phyloP scores from a whole-genome alignment of 2,329 filamentous ascomycete species.

The Phialemoniopsis sp. region DNA sequence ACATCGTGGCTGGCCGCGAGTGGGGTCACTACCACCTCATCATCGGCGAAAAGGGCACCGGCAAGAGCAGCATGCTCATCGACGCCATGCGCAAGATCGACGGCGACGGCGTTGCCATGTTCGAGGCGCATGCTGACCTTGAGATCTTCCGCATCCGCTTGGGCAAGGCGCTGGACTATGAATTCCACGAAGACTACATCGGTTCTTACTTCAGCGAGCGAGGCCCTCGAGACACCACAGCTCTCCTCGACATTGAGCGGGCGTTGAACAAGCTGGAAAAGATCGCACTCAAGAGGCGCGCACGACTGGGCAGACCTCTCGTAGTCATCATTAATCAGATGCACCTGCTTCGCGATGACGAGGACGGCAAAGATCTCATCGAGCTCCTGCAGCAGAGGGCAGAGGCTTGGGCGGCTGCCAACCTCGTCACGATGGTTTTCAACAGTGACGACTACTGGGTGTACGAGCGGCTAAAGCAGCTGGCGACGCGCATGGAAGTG shows the following conservation, averaged over 20 bases:
- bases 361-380: conserved; percentile 87
- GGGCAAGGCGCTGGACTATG: conserved; percentile 91
- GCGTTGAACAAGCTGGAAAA: conserved; percentile 98
- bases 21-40: conserved; percentile 86
- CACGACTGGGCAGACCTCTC: conserved; percentile 61
- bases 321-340: conserved; percentile 94
- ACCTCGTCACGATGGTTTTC: conserved; percentile 87
- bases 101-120: conserved; percentile 87
- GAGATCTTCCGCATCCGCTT: conserved; percentile 93
- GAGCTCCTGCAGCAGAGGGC: conserved; percentile 94
- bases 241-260: conserved; percentile 89
- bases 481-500: conserved; percentile 92
- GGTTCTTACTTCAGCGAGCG: conserved; percentile 93
- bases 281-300: conserved; percentile 72
- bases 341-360: conserved; percentile 86
- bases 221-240: conserved; percentile 86
- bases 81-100: conserved; percentile 93
- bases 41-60: conserved; percentile 92
- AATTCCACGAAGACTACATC: conserved; percentile 97
- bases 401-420: conserved; percentile 92
- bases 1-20: conserved; percentile 71
- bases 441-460: conserved; percentile 99
- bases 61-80: conserved; percentile 93
- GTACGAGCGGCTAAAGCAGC: conserved; percentile 88
- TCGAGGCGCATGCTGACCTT: conserved; percentile 90